phyloP scores from a whole-genome alignment of 2,329 filamentous ascomycete genomes.

The Paracoccidioides brasiliensis region DNA sequence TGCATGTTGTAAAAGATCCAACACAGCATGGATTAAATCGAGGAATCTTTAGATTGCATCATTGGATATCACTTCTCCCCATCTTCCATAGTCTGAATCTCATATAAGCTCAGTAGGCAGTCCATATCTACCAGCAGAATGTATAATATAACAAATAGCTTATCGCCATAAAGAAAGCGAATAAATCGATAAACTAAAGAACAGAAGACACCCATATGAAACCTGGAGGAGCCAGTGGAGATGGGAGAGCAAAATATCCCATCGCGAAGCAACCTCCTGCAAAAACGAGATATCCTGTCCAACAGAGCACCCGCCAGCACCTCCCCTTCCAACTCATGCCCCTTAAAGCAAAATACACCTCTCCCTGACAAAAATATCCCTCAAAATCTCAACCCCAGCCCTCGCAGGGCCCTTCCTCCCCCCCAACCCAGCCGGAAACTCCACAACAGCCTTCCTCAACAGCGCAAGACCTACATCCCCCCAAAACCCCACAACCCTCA shows the following conservation, averaged over 20 bases:
- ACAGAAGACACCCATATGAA: background rate
- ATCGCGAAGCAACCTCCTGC: too few species aligned
- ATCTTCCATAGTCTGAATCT: background rate
- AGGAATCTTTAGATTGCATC: too few species aligned
- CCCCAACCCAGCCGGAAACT: slow-evolving; percentile 46
- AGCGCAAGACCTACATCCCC: slow-evolving; percentile 62
- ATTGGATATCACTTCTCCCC: background rate
- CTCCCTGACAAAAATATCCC: slow-evolving; percentile 25
- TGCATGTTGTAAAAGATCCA: too few species aligned
- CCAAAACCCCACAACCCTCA: slow-evolving; percentile 68
- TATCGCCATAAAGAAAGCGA: background rate
- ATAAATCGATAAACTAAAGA: background rate
- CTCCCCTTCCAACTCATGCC: background rate
- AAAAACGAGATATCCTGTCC: too few species aligned
- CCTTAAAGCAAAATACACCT: slow-evolving; percentile 25
- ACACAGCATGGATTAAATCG: too few species aligned
- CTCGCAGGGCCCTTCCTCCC: slow-evolving; percentile 25
- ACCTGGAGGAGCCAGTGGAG: background rate
- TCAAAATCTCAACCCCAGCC: slow-evolving; percentile 26
- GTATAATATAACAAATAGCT: background rate
- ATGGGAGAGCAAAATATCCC: background rate
- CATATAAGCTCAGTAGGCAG: background rate
- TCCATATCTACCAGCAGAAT: background rate
- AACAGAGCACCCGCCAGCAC: background rate
- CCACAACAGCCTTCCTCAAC: slow-evolving; percentile 56